Evolutionary conservation across 148 eudicot species (phyloP).

Genomic region (Drosera capensis): DNA sequence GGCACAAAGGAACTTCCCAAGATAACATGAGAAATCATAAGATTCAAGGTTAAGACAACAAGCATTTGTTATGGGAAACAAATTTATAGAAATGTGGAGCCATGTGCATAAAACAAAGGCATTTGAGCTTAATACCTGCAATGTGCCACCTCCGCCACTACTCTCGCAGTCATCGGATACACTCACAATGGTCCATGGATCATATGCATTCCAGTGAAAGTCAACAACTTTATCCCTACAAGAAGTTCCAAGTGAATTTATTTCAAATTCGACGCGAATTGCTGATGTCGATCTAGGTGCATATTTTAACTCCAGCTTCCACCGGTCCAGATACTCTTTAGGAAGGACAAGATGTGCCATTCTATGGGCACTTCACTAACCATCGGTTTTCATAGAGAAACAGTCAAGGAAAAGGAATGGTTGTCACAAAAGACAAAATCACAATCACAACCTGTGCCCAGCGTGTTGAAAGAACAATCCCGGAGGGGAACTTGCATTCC

Average conservation of each 20-base stretch:
- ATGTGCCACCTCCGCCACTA: constrained; percentile 82
- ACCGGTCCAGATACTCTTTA: too few species aligned
- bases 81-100: background rate
- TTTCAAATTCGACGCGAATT: background rate
- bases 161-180: constrained; percentile 90
- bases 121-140: constrained; percentile 37
- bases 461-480: constrained; percentile 88
- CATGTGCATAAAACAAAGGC: background rate
- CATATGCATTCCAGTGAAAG: constrained; percentile 83
- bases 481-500: constrained; percentile 35
- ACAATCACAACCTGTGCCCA: constrained; percentile 58
- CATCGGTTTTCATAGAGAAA: background rate
- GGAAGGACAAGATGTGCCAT: too few species aligned
- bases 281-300: background rate
- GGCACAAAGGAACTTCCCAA: too few species aligned
- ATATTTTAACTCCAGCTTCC: background rate
- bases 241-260: too few species aligned
- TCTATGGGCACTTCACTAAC: too few species aligned
- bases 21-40: too few species aligned
- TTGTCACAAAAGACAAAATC: background rate
- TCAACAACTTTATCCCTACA: constrained; percentile 87
- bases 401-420: background rate
- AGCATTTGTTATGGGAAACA: too few species aligned
- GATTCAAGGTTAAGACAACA: background rate
- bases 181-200: constrained; percentile 92